Percentiles rank a stretch among this genome's conserved stretches.
Evolutionary conservation across 441 rosid genomes (phyloP).

Genomic region (Populus trichocarpa): DNA sequence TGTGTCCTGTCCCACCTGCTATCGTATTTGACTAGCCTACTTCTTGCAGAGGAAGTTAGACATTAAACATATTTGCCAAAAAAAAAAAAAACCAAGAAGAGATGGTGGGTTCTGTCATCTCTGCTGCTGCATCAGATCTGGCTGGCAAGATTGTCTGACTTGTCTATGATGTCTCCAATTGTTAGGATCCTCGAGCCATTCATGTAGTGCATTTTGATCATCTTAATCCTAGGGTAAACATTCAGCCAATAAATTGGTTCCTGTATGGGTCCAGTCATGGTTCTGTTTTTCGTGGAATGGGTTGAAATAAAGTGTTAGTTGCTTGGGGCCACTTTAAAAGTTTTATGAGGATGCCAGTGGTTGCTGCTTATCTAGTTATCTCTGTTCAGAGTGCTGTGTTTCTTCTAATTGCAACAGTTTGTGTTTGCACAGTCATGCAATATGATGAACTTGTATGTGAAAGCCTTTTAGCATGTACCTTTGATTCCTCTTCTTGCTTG

Average conservation of each 20-base stretch:
- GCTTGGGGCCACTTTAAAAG: background rate
- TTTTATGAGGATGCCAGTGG: background rate
- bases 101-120: background rate
- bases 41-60: background rate
- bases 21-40: background rate
- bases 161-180: background rate
- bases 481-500: background rate
- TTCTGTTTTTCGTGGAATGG: background rate
- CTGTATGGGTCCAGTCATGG: background rate
- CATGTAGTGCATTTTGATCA: background rate
- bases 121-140: background rate
- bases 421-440: background rate
- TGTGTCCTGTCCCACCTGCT: background rate
- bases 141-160: background rate
- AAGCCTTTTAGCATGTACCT: background rate
- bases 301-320: background rate
- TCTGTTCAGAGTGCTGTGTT: slow-evolving; percentile 2
- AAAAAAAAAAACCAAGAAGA: background rate
- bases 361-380: background rate
- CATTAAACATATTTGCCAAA: background rate
- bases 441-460: background rate
- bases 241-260: background rate
- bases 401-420: background rate
- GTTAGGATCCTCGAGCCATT: background rate
- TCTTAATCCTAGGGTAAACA: background rate